Percentiles rank a stretch among this genome's conserved stretches.
These are phyloP conservation scores for Alternaria arbusti DNA, from an alignment of 2,329 filamentous ascomycete genomes.

Conservation along the genomic window DNA sequence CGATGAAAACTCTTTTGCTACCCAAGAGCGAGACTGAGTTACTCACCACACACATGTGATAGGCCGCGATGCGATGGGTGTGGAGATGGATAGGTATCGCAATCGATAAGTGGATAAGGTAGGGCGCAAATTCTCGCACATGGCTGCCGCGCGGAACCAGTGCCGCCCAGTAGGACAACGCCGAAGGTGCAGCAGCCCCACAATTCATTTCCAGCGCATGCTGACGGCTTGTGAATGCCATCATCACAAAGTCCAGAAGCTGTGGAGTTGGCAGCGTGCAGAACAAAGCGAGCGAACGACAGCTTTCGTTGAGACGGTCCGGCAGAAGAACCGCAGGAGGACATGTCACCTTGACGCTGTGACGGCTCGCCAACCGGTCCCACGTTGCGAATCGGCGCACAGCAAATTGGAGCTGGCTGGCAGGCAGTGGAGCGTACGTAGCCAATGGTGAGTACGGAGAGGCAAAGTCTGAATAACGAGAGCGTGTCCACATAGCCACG, in stretches of 20 bases:
- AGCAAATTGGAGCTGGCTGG: slow-evolving; percentile 29
- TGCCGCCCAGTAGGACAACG: slow-evolving; percentile 27
- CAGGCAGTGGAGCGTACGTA: slow-evolving; percentile 21
- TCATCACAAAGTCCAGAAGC: slow-evolving; percentile 27
- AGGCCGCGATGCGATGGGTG: slow-evolving; percentile 22
- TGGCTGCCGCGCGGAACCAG: slow-evolving; percentile 31
- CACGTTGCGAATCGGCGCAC: slow-evolving; percentile 27
- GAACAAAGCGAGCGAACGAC: slow-evolving; percentile 22
- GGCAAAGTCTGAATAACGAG: slow-evolving; percentile 22
- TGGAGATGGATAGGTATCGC: slow-evolving; percentile 40
- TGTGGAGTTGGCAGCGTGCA: slow-evolving; percentile 23
- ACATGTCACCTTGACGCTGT: slow-evolving; percentile 30
- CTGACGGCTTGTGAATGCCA: slow-evolving; percentile 29
- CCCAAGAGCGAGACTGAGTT: slow-evolving; percentile 11
- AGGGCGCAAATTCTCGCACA: slow-evolving; percentile 29
- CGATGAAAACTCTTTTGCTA: slow-evolving; percentile 30
- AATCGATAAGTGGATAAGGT: slow-evolving; percentile 47
- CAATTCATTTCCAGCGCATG: slow-evolving; percentile 44
- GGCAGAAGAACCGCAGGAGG: slow-evolving; percentile 9
- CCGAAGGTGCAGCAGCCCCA: slow-evolving; percentile 28
- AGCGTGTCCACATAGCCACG: slow-evolving; percentile 12
- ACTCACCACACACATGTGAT: slow-evolving; percentile 15
- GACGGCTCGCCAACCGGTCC: slow-evolving; percentile 20
- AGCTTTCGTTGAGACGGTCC: slow-evolving; percentile 18
- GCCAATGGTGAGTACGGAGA: slow-evolving; percentile 21